Base-by-base conservation (phyloP, 345 rosid genomes). In the Rhodomyrtus tomentosa region DNA sequence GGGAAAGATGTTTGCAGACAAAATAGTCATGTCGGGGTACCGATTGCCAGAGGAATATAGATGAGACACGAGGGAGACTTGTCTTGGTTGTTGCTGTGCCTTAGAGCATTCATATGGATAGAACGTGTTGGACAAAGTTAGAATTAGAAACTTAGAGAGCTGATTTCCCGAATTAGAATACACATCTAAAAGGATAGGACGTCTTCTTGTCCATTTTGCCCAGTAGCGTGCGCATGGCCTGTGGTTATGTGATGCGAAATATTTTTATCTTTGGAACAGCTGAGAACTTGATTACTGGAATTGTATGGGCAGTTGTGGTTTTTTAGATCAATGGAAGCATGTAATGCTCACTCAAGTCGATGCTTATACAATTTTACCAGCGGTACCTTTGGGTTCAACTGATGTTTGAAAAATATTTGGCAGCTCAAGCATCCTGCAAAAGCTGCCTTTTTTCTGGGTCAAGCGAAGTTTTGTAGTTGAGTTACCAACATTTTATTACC, bases 1-100 rank as follows among this genome's bases (percentile, higher is more conserved):
- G 0, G 98, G 99, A 80, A 95, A 95, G 92, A 96, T 96, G 97
- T 91, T 94, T 86, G 93, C 94, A 8, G 90, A 93, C 88, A 94
- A 96, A 86, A 83, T 95, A 59, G 94, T 93, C 84, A 87, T 93
- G 92, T 55, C 98, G 50, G 99, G 98, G 55, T 95, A 91, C 90
- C 91, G 86, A 55, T 86, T 96, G 85, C 98, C 98, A 32, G 90
- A 95, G 83, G 96, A 94, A 54, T 95, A 95, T 85, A 90, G 93
- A 91, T 92, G 88, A 91, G 88, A 85, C 84, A 21, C 24, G 18
- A 82, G 50, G 16, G 55, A 55, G 27, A 52, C 58, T 38, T 58
- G 80, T 49, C 7, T 45, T 25, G n/a, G 42, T 22, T 80, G n/a
- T 55, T 81, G 55, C 83, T 81, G 86, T 81, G 62, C 40, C n/a